Evolutionary conservation across 495 filamentous ascomycete species (phyloP).

Genomic region (Opeltia flavorubescens): DNA sequence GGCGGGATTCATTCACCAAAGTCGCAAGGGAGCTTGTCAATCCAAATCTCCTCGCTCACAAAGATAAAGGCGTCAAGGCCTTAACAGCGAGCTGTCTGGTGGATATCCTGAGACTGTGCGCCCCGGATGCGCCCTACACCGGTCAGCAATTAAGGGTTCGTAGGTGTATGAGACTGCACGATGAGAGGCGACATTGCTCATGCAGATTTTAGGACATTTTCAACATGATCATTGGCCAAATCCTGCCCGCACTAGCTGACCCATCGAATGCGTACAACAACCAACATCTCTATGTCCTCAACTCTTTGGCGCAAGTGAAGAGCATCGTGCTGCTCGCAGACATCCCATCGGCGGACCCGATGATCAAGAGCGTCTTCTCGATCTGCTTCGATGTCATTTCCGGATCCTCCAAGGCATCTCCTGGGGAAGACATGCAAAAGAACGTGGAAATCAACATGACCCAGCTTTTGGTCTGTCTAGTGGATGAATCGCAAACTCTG

Average conservation of each 20-base stretch:
- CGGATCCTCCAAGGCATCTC: conserved; percentile 53
- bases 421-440: conserved; percentile 69
- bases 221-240: conserved; percentile 66
- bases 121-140: conserved; percentile 91
- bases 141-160: conserved; percentile 75
- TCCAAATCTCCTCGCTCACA: conserved; percentile 70
- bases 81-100: conserved; percentile 81
- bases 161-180: conserved; percentile 10
- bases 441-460: conserved; percentile 91
- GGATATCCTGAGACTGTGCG: conserved; percentile 86
- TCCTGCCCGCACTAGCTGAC: conserved; percentile 75
- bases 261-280: conserved; percentile 82
- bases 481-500: conserved; percentile 74
- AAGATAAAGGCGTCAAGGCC: conserved; percentile 83
- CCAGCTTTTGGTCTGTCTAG: conserved; percentile 62
- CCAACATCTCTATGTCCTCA: conserved; percentile 80
- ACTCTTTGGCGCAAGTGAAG: conserved; percentile 82
- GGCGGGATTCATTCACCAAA: conserved; percentile 62
- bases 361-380: conserved; percentile 69
- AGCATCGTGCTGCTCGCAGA: conserved; percentile 91
- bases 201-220: conserved; percentile 63
- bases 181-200: background rate
- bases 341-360: conserved; percentile 58
- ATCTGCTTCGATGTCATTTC: conserved; percentile 88
- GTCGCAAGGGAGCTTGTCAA: conserved; percentile 83